Percentiles rank a stretch among this genome's conserved stretches.
Conservation (phyloP, 345 rosid species). For the Camelina sativa region DNA sequence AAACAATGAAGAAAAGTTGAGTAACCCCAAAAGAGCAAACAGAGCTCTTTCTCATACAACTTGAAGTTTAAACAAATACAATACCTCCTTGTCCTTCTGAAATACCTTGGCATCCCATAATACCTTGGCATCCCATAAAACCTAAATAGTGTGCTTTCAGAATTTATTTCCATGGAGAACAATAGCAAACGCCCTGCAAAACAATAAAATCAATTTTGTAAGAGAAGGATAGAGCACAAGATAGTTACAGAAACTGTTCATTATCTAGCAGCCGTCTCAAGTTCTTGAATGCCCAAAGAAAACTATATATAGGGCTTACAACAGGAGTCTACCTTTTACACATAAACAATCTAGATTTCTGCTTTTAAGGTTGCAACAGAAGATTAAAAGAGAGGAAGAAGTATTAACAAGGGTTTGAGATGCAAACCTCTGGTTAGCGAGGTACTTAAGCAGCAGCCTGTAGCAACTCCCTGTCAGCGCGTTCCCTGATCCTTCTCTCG, state of each 20-base stretch:
- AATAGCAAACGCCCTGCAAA: constrained; percentile 28
- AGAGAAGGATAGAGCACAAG: neutral
- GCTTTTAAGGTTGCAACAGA: constrained; percentile 13
- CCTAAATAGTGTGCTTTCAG: constrained; percentile 30
- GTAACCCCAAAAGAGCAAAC: constrained; percentile 32
- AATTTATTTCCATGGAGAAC: constrained; percentile 41
- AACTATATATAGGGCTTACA: constrained; percentile 13
- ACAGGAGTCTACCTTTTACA: neutral
- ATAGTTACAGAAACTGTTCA: neutral
- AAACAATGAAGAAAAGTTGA: constrained; percentile 30
- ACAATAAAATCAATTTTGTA: neutral
- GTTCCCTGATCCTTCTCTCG: constrained; percentile 91
- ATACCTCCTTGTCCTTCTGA: constrained; percentile 35
- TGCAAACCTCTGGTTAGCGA: constrained; percentile 39
- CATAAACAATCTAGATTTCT: neutral
- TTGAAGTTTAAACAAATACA: constrained; percentile 32
- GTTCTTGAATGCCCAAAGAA: neutral
- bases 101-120: constrained; percentile 30
- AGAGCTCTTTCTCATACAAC: constrained; percentile 29
- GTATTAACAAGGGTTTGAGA: constrained; percentile 14
- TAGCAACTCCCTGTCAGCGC: constrained; percentile 87
- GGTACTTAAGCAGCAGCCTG: constrained; percentile 77
- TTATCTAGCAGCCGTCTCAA: neutral
- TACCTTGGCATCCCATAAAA: constrained; percentile 24
- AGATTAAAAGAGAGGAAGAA: constrained; percentile 2